Conservation (phyloP, 495 filamentous ascomycete species). For the Cairneyella variabilis region DNA sequence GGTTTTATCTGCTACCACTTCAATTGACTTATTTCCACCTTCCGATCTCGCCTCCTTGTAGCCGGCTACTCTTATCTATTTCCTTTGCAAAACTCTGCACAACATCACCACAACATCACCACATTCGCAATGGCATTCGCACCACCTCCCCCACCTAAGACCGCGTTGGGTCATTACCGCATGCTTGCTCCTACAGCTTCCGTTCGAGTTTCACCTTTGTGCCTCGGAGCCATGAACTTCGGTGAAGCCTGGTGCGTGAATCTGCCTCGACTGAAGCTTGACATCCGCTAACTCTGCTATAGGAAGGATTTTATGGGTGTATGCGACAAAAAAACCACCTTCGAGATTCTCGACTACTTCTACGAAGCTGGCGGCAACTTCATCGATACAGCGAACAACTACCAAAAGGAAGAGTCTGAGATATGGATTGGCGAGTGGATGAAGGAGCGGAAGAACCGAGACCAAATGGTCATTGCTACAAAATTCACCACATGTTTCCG, state of each 20-base stretch:
- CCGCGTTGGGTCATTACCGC: constrained; percentile 52
- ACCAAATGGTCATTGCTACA: constrained; percentile 66
- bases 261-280: neutral
- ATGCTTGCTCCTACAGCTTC: constrained; percentile 55
- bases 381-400: constrained; percentile 56
- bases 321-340: constrained; percentile 57
- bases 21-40: too few species aligned
- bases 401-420: constrained; percentile 56
- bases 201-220: constrained; percentile 56
- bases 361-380: constrained; percentile 70
- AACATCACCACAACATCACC: too few species aligned
- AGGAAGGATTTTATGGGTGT: constrained; percentile 48
- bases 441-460: constrained; percentile 42
- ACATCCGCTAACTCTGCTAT: neutral
- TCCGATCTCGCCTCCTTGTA: too few species aligned
- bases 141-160: constrained; percentile 37
- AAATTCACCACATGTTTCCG: constrained; percentile 58
- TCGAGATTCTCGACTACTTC: constrained; percentile 64
- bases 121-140: constrained; percentile 21
- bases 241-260: constrained; percentile 46
- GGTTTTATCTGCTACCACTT: too few species aligned
- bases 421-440: constrained; percentile 78
- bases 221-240: constrained; percentile 62
- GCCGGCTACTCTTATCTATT: too few species aligned
- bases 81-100: too few species aligned